phyloP scores from a whole-genome alignment of 495 filamentous ascomycete genomes.

The Jackrogersella multiformis region DNA sequence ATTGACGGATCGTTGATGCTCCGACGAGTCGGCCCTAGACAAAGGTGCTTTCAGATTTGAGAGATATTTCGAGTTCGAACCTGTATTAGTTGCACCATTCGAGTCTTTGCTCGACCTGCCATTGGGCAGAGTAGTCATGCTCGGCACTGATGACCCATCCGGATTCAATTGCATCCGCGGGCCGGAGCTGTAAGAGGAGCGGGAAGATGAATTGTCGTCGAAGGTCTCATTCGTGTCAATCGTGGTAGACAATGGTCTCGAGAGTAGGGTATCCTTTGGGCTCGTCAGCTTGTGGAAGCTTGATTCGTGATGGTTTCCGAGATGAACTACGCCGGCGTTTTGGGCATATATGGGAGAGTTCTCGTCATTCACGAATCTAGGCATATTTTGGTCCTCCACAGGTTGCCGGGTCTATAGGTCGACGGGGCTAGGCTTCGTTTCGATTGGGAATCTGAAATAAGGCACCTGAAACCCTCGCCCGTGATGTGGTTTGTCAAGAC shows the following conservation, averaged over 20 bases:
- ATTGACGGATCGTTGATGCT: slow-evolving; percentile 27
- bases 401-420: slow-evolving; percentile 16
- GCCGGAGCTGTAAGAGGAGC: slow-evolving; percentile 50
- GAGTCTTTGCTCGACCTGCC: slow-evolving; percentile 46
- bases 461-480: slow-evolving; percentile 40
- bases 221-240: slow-evolving; percentile 49
- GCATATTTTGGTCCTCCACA: slow-evolving; percentile 57
- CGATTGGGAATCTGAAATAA: too few relatives aligned
- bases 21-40: slow-evolving; percentile 27
- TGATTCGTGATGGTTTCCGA: slow-evolving; percentile 48
- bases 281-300: slow-evolving; percentile 45
- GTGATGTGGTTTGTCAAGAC: slow-evolving; percentile 11
- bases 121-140: slow-evolving; percentile 49
- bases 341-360: slow-evolving; percentile 57
- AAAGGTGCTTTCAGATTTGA: slow-evolving; percentile 29
- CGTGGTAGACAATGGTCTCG: slow-evolving; percentile 38
- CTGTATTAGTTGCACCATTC: slow-evolving; percentile 24
- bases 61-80: slow-evolving; percentile 29
- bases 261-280: slow-evolving; percentile 37
- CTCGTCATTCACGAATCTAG: slow-evolving; percentile 65
- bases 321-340: slow-evolving; percentile 48
- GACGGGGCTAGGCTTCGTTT: slow-evolving; percentile 16
- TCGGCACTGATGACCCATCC: slow-evolving; percentile 46
- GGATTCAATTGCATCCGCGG: slow-evolving; percentile 49
- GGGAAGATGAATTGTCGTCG: slow-evolving; percentile 49